Percentiles rank a stretch among this genome's conserved stretches.
phyloP scores from a whole-genome alignment of 441 rosid genomes.

The Adansonia gregorii region DNA sequence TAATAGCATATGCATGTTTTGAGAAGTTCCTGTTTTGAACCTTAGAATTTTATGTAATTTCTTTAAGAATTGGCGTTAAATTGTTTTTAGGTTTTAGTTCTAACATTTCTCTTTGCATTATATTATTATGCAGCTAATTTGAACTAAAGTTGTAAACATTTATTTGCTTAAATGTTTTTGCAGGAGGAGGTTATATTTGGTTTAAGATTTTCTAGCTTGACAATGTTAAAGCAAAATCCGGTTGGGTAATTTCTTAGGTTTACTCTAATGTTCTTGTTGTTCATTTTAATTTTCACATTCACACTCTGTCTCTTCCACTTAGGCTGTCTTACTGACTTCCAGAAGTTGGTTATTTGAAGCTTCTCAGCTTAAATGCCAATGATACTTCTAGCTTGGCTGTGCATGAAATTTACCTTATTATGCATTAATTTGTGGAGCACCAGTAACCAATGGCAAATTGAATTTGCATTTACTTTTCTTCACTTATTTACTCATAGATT shows the following conservation, averaged over 20 bases:
- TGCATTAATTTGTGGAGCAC: conserved; percentile 6
- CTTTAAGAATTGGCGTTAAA: neutral
- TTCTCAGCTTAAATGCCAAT: neutral
- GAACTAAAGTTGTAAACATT: neutral
- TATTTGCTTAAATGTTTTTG: conserved; percentile 26
- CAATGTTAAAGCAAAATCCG: conserved; percentile 68
- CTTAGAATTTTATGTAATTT: conserved; percentile 9
- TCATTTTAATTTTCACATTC: conserved; percentile 10
- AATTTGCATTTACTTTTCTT: conserved; percentile 7
- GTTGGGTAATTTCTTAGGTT: conserved; percentile 65
- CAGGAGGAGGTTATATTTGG: conserved; percentile 68
- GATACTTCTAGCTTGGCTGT: neutral
- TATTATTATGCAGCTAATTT: neutral
- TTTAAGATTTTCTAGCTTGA: conserved; percentile 84
- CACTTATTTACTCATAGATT: conserved; percentile 1
- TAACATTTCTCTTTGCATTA: conserved; percentile 12
- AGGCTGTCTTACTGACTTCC: conserved; percentile 12
- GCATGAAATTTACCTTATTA: neutral
- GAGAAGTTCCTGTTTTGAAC: neutral
- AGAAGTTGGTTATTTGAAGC: conserved; percentile 4
- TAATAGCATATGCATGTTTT: conserved; percentile 2
- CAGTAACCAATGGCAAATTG: conserved; percentile 6
- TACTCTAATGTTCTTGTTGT: conserved; percentile 28
- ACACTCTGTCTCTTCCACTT: neutral
- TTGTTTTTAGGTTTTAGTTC: conserved; percentile 2